Conservation (phyloP, 1,284 basidiomycete species). For the Leccinum angustisporum region DNA sequence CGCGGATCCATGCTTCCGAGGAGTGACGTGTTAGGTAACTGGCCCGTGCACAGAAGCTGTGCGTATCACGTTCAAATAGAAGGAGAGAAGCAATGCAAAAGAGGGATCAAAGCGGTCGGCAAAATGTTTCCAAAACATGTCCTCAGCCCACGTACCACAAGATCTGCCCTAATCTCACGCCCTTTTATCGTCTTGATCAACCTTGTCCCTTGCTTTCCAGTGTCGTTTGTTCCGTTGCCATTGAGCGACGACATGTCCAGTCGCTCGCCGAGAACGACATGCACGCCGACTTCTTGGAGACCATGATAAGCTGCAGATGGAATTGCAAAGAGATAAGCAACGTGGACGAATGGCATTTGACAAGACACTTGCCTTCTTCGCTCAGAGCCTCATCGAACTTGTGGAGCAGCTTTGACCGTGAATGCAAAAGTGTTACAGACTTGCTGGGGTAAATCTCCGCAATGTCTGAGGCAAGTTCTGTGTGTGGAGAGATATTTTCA, state of each 20-base stretch:
- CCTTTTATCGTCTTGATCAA: conserved; percentile 57
- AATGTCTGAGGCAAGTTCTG: conserved; percentile 69
- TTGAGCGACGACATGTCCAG: conserved; percentile 46
- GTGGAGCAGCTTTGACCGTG: conserved; percentile 57
- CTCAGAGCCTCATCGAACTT: conserved; percentile 60
- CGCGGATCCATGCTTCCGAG: no score
- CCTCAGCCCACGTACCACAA: conserved; percentile 45
- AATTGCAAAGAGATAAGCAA: background rate
- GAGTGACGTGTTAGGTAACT: conserved; percentile 61
- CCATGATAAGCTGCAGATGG: conserved; percentile 42
- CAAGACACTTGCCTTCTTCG: conserved; percentile 43
- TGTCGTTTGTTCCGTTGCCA: conserved; percentile 1
- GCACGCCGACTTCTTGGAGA: conserved; percentile 44
- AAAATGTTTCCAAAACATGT: background rate
- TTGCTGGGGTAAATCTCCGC: conserved; percentile 58
- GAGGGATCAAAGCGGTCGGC: background rate
- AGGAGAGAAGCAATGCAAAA: background rate
- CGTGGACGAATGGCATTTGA: background rate
- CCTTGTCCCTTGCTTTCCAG: conserved; percentile 13
- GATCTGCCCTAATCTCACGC: conserved; percentile 57
- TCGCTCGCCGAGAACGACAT: conserved; percentile 56
- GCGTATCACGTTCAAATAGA: background rate
- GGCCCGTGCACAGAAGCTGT: conserved; percentile 76
- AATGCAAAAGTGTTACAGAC: conserved; percentile 67
- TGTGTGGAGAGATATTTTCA: background rate